These are phyloP conservation scores for Citrullus mucosospermus DNA, from an alignment of 306 rosid genomes.

Conservation along the genomic window DNA sequence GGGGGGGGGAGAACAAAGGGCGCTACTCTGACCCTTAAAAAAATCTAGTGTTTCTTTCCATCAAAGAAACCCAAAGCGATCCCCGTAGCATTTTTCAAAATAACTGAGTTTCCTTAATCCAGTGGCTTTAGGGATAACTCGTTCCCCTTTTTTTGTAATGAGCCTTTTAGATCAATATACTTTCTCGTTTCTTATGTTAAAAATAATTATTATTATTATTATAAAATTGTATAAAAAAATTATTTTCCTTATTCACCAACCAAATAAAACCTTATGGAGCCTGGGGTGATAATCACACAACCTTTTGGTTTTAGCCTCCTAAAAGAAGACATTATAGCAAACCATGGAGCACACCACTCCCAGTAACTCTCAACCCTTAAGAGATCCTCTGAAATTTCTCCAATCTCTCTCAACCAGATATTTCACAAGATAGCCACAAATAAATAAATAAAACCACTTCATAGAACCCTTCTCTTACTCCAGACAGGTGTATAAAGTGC, in stretches of 20 bases:
- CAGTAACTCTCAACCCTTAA: background rate
- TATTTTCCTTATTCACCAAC: background rate
- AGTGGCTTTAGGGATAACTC: background rate
- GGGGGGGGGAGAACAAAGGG: background rate
- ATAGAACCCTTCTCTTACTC: background rate
- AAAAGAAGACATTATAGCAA: background rate
- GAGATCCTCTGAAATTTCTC: background rate
- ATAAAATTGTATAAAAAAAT: too few relatives aligned
- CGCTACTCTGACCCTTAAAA: background rate
- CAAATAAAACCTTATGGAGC: background rate
- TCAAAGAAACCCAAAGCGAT: background rate
- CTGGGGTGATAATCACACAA: background rate
- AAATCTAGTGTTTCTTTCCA: too few relatives aligned
- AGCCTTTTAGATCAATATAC: background rate
- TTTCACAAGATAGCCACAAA: background rate
- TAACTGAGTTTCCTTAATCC: background rate
- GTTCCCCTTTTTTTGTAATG: background rate
- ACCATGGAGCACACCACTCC: background rate
- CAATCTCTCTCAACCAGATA: background rate
- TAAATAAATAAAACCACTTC: background rate
- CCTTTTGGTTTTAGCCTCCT: background rate
- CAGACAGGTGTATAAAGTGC: background rate
- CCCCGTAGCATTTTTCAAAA: background rate
- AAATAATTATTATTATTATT: too few relatives aligned
- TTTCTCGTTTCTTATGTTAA: background rate